Conservation (phyloP, 2,329 filamentous ascomycete genomes). For the Sporothrix brunneoviolacea region DNA sequence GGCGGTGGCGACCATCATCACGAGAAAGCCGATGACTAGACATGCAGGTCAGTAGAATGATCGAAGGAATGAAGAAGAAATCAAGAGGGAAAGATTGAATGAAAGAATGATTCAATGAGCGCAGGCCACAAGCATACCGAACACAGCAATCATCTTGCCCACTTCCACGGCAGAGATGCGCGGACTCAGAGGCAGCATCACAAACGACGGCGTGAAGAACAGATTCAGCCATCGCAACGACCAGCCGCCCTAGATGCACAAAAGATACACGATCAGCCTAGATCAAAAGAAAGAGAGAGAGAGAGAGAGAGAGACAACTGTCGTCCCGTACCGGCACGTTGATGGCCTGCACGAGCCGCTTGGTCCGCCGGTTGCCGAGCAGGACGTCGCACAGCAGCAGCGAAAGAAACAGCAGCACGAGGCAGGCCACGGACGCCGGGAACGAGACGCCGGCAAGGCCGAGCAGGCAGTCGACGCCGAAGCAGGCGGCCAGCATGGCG, state of each 20-base stretch:
- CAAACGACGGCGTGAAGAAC: slow-evolving; percentile 54
- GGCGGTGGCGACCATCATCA: slow-evolving; percentile 45
- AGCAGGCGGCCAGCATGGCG: slow-evolving; percentile 35
- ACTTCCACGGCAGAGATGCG: slow-evolving; percentile 48
- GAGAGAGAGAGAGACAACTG: slow-evolving; percentile 30
- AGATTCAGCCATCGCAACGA: slow-evolving; percentile 52
- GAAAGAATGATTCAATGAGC: too few species aligned
- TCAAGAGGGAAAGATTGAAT: too few species aligned
- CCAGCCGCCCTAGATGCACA: too few species aligned
- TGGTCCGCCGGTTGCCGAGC: slow-evolving; percentile 43
- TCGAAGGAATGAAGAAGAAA: too few species aligned
- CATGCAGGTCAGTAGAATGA: too few species aligned
- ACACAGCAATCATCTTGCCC: slow-evolving; percentile 52
- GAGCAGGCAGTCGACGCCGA: slow-evolving; percentile 38
- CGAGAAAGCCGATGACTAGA: slow-evolving; percentile 48
- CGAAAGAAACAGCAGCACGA: slow-evolving; percentile 46
- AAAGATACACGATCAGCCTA: slow-evolving; percentile 29
- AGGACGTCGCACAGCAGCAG: slow-evolving; percentile 41
- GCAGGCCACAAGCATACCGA: slow-evolving; percentile 31
- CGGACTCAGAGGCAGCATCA: slow-evolving; percentile 51
- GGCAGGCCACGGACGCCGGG: slow-evolving; percentile 52
- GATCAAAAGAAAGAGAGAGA: slow-evolving; percentile 12
- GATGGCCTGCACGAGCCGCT: slow-evolving; percentile 40
- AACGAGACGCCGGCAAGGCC: slow-evolving; percentile 45
- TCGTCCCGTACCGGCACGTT: too few species aligned